Evolutionary conservation across 495 filamentous ascomycete species (phyloP), one percentile per base, ranked within the genome.

Genomic region (Neurospora sp.): DNA sequence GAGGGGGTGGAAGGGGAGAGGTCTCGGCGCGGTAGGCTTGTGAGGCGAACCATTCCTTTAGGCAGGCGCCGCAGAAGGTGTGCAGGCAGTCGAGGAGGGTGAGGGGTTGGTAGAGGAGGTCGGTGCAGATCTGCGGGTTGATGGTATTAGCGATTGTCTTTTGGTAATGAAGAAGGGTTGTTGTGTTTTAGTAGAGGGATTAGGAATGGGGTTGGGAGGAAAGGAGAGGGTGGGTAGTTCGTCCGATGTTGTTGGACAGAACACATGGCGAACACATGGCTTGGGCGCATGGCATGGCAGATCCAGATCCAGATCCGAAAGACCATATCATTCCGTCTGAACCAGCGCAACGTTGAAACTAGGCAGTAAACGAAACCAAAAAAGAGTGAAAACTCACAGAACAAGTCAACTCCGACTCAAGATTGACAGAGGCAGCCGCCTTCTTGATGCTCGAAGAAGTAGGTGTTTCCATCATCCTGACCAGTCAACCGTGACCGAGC

Each of bases 61-160:
- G 80, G 79, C 96, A 99, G 39, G 92, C 91, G 72, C 93, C 96
- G 84, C 96, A 98, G 83, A 96, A 98, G 44, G 94, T 97, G 84
- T 99, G 96, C 1, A 99, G 90, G 80, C 96, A 99, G 85, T 98
- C 93, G 79, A 99, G 92, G 73, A 98, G 91, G 40, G 94, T 97
- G 73, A 98, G 89, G 22, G 96, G 96, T 80, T 97, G 93, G 84
- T 93, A 97, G 74, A 99, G 92, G 70, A 98, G 86, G 78, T 99
- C 96, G 73, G 94, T 94, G 83, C 96, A 99, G 76, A 99, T 98
- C 95, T 98, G 75, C 35, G 41, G n/a, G 22, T 46, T 48, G 20
- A 1, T 22, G 10, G 3, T 44, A 5, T 35, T 12, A 42, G 66
- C 40, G 6, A 9, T 40, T 4, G 46, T 0, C 27, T 46, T 38